These are phyloP conservation scores for Teratosphaeria viscida DNA, from an alignment of 2,329 filamentous ascomycete genomes.

Conservation along the genomic window DNA sequence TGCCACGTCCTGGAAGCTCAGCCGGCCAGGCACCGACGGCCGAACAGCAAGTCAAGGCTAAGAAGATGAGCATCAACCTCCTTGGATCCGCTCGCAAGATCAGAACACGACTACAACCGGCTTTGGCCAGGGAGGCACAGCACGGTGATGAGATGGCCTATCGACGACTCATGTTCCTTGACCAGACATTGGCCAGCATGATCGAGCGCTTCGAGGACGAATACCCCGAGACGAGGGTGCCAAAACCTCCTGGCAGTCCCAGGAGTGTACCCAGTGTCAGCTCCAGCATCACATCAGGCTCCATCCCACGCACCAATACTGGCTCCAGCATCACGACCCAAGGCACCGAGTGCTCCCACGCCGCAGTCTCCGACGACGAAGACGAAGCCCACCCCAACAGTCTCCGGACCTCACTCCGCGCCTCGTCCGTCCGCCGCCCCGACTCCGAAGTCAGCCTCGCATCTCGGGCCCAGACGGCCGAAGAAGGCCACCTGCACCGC, in stretches of 20 bases:
- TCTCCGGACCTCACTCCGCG: constrained; percentile 17
- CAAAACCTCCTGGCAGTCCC: constrained; percentile 6
- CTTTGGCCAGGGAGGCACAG: constrained; percentile 63
- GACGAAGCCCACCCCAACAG: constrained; percentile 14
- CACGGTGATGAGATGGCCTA: constrained; percentile 65
- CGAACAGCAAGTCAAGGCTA: constrained; percentile 52
- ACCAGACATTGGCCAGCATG: constrained; percentile 78
- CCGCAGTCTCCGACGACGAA: constrained; percentile 17
- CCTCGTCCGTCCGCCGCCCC: constrained; percentile 41
- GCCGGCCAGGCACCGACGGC: constrained; percentile 15
- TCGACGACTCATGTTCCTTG: constrained; percentile 73
- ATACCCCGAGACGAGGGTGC: constrained; percentile 73
- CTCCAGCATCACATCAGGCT: not conserved
- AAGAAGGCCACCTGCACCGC: constrained; percentile 61
- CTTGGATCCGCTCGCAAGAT: constrained; percentile 84
- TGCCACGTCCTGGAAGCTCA: constrained; percentile 15
- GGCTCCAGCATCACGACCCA: constrained; percentile 3
- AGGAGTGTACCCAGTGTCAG: not conserved
- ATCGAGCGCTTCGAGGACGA: constrained; percentile 95
- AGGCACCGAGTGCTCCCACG: constrained; percentile 13
- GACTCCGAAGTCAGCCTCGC: constrained; percentile 59
- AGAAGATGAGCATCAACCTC: constrained; percentile 87
- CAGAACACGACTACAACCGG: constrained; percentile 68
- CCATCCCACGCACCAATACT: constrained; percentile 3
- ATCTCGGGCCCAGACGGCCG: constrained; percentile 51